phyloP scores from a whole-genome alignment of 768 basidiomycete genomes.

The Serendipita sp. region DNA sequence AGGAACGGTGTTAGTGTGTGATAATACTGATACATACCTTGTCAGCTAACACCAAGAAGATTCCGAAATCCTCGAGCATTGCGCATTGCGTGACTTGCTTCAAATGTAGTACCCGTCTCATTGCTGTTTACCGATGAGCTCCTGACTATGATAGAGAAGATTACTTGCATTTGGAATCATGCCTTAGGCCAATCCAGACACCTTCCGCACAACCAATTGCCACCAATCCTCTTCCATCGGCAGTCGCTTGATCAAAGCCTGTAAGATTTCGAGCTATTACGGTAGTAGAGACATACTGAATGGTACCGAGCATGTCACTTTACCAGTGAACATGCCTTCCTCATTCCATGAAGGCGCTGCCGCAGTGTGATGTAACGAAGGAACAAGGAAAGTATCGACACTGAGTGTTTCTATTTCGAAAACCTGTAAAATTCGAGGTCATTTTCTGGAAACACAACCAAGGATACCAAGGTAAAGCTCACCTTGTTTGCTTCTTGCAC shows the following conservation, averaged over 20 bases:
- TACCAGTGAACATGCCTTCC: constrained; percentile 58
- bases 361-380: constrained; percentile 36
- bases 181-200: constrained; percentile 86
- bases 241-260: constrained; percentile 36
- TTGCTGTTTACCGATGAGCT: constrained; percentile 31
- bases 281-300: constrained; percentile 39
- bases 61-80: constrained; percentile 90
- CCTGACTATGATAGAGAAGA: not conserved
- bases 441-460: not conserved
- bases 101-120: constrained; percentile 84
- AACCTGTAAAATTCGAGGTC: constrained; percentile 24
- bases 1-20: not conserved
- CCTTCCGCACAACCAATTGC: constrained; percentile 93
- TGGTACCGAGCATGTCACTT: constrained; percentile 89
- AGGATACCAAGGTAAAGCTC: not conserved
- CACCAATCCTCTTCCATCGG: constrained; percentile 72
- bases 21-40: constrained; percentile 32
- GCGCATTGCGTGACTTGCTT: constrained; percentile 92
- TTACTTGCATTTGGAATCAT: constrained; percentile 64
- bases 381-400: constrained; percentile 72
- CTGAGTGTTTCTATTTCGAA: constrained; percentile 88
- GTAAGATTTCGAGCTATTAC: constrained; percentile 7
- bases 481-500: constrained; percentile 85
- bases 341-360: constrained; percentile 41
- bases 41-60: constrained; percentile 89